phyloP scores from a whole-genome alignment of 805 yeast species.

The Candida glaebosa region DNA sequence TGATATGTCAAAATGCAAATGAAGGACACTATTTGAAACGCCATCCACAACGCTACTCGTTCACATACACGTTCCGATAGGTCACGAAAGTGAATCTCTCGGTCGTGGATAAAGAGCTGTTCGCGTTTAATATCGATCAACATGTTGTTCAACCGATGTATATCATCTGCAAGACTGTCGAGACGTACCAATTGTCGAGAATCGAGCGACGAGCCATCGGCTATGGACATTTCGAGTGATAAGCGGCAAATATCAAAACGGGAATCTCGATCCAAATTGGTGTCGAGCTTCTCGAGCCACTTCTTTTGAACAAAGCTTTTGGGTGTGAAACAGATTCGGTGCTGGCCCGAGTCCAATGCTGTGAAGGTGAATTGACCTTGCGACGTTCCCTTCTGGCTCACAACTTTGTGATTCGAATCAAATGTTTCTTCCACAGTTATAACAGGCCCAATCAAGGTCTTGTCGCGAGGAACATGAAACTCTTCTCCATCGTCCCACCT shows the following conservation, averaged over 20 bases:
- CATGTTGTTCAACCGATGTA: constrained; percentile 54
- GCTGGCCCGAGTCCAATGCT: constrained; percentile 23
- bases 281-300: constrained; percentile 12
- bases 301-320: constrained; percentile 16
- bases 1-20: constrained; percentile 19
- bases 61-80: constrained; percentile 21
- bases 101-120: constrained; percentile 43
- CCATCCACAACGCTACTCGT: constrained; percentile 19
- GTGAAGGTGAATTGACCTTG: constrained; percentile 25
- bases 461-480: constrained; percentile 28
- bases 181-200: constrained; percentile 45
- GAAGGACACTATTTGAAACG: constrained; percentile 16
- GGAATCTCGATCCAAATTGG: constrained; percentile 15
- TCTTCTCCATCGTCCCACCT: constrained; percentile 3
- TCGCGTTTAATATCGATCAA: constrained; percentile 59
- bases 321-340: constrained; percentile 25
- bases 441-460: constrained; percentile 23
- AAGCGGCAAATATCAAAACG: constrained; percentile 19
- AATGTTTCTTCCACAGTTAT: constrained; percentile 35
- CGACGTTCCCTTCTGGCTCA: constrained; percentile 21
- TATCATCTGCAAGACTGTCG: constrained; percentile 50
- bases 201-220: constrained; percentile 18
- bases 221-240: constrained; percentile 19
- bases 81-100: constrained; percentile 23
- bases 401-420: constrained; percentile 18